These are phyloP conservation scores for Pythium phragmiticola DNA, from an alignment of 352 stramenopile species.

Conservation along the genomic window DNA sequence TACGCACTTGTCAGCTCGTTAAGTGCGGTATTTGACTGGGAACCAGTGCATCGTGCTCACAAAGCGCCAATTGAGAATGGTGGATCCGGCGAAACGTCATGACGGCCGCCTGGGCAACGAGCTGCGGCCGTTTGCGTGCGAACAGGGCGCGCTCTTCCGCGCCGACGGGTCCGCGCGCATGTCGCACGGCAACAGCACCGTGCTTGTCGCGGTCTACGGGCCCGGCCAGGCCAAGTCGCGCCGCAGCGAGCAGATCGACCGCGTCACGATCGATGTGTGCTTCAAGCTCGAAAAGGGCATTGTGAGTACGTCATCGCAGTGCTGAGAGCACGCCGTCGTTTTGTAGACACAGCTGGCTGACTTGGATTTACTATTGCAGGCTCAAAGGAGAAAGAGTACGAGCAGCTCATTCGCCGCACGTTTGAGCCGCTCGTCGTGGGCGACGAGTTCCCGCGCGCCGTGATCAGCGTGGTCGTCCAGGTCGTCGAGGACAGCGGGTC, in stretches of 20 bases:
- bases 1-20: neutral
- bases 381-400: slow-evolving; percentile 84
- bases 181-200: slow-evolving; percentile 69
- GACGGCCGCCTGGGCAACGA: slow-evolving; percentile 77
- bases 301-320: slow-evolving; percentile 40
- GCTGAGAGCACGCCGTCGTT: neutral
- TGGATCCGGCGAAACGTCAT: slow-evolving; percentile 32
- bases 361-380: slow-evolving; percentile 26
- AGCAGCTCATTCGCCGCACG: slow-evolving; percentile 77
- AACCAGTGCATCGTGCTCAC: slow-evolving; percentile 7
- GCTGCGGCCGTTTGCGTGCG: slow-evolving; percentile 67
- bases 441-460: slow-evolving; percentile 73
- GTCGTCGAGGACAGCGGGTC: slow-evolving; percentile 83
- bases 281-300: slow-evolving; percentile 82
- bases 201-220: slow-evolving; percentile 75
- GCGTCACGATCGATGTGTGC: slow-evolving; percentile 66
- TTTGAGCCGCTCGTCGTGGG: slow-evolving; percentile 68
- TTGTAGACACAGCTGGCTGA: neutral
- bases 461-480: slow-evolving; percentile 87
- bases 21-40: slow-evolving; percentile 27
- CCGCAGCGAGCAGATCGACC: slow-evolving; percentile 62
- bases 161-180: slow-evolving; percentile 79
- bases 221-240: slow-evolving; percentile 74
- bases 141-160: slow-evolving; percentile 76
- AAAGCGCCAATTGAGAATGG: slow-evolving; percentile 10